Percentiles rank a stretch among this genome's conserved stretches.
Evolutionary conservation across 2,329 filamentous ascomycete species (phyloP).

Genomic region (Colletotrichum limetticola): DNA sequence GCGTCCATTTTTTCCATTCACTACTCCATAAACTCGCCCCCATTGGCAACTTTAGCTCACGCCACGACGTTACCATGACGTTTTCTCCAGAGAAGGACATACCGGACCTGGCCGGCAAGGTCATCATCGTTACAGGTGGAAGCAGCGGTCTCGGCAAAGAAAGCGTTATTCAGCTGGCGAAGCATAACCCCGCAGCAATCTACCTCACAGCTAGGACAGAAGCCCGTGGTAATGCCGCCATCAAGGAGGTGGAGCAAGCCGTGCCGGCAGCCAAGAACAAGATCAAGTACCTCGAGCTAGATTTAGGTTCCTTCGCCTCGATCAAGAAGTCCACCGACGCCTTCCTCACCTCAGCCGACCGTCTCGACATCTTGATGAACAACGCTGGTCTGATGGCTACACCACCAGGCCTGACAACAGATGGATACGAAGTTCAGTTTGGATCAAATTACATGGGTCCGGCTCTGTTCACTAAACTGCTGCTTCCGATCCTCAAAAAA

Average conservation of each 20-base stretch:
- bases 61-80: not conserved
- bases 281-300: constrained; percentile 50
- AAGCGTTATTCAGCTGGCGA: constrained; percentile 46
- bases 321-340: constrained; percentile 51
- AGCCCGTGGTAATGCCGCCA: constrained; percentile 46
- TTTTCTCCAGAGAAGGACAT: constrained; percentile 47
- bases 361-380: constrained; percentile 56
- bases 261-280: constrained; percentile 34
- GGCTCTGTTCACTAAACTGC: constrained; percentile 52
- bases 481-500: constrained; percentile 43
- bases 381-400: constrained; percentile 57
- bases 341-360: constrained; percentile 46
- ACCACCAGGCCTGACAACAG: constrained; percentile 47
- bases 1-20: no score
- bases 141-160: constrained; percentile 40
- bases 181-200: constrained; percentile 40
- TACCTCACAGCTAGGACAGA: constrained; percentile 46
- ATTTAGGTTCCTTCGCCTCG: constrained; percentile 55
- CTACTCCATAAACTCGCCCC: no score
- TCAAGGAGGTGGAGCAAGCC: constrained; percentile 46
- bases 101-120: constrained; percentile 55
- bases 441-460: constrained; percentile 61
- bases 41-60: not conserved
- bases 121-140: constrained; percentile 63
- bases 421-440: constrained; percentile 62